Percentiles rank a stretch among this genome's conserved stretches.
phyloP scores from a whole-genome alignment of 1,284 basidiomycete species.

The Cryptococcus sp. region DNA sequence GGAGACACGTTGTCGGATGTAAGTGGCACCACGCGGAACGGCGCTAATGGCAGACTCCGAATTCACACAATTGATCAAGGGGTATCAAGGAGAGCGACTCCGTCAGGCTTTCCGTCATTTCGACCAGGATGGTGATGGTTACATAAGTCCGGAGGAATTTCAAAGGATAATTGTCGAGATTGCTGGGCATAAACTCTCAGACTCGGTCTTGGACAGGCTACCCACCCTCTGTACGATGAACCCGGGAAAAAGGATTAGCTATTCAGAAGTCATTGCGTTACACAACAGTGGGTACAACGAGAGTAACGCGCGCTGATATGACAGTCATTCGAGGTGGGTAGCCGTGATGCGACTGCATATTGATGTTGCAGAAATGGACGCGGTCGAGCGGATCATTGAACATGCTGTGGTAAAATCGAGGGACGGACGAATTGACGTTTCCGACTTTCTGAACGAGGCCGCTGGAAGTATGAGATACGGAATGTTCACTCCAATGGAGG shows the following conservation, averaged over 20 bases:
- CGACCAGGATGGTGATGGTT: constrained; percentile 83
- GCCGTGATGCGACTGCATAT: constrained; percentile 1
- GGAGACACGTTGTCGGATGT: constrained; percentile 88
- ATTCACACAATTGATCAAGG: constrained; percentile 92
- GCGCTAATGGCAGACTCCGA: constrained; percentile 67
- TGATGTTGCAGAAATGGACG: constrained; percentile 75
- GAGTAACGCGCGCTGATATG: background rate
- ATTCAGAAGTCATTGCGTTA: constrained; percentile 92
- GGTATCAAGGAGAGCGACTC: constrained; percentile 89
- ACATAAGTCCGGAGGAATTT: constrained; percentile 88
- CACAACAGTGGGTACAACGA: constrained; percentile 63
- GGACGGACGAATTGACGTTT: constrained; percentile 74
- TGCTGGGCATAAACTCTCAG: constrained; percentile 90
- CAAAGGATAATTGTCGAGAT: constrained; percentile 91
- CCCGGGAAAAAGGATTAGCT: constrained; percentile 84
- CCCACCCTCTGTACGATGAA: constrained; percentile 84
- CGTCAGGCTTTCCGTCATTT: constrained; percentile 90
- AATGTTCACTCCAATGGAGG: constrained; percentile 90
- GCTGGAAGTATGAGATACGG: constrained; percentile 72
- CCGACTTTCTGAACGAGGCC: constrained; percentile 57
- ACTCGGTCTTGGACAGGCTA: constrained; percentile 81
- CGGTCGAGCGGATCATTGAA: constrained; percentile 69
- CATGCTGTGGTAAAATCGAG: constrained; percentile 78
- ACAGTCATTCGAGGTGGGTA: constrained; percentile 69
- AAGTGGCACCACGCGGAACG: constrained; percentile 45